A percentile compares a stretch with the other conserved stretches of the same genome.
phyloP scores from a whole-genome alignment of 1,284 basidiomycete species.

The Exobasidium cylindrosporum region DNA sequence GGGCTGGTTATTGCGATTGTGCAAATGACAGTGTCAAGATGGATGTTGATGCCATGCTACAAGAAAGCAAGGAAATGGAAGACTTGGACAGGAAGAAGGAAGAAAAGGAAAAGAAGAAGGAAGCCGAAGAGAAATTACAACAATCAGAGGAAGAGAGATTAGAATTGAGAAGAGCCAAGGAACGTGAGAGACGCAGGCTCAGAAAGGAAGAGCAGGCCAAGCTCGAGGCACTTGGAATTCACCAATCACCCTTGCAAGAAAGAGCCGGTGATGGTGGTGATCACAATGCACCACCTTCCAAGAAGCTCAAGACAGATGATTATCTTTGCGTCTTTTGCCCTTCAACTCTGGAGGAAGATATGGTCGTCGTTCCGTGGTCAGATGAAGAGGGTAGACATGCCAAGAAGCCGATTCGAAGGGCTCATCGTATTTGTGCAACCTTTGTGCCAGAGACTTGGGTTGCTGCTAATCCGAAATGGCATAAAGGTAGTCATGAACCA shows the following conservation, averaged over 20 bases:
- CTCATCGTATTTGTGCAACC: slow-evolving; percentile 50
- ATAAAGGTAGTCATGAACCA: slow-evolving; percentile 10
- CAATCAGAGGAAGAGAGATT: slow-evolving; percentile 26
- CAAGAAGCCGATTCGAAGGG: slow-evolving; percentile 17
- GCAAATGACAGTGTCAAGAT: slow-evolving; percentile 50
- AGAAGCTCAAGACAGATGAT: slow-evolving; percentile 5
- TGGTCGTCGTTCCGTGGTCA: slow-evolving; percentile 28
- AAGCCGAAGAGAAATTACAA: slow-evolving; percentile 22
- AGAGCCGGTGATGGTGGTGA: background rate
- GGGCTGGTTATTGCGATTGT: slow-evolving; percentile 51
- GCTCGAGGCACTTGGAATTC: slow-evolving; percentile 17
- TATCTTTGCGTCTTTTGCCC: slow-evolving; percentile 56
- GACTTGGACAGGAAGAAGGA: slow-evolving; percentile 36
- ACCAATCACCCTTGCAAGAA: background rate
- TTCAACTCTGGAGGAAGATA: slow-evolving; percentile 25
- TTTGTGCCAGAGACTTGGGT: slow-evolving; percentile 52
- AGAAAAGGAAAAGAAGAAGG: slow-evolving; percentile 61
- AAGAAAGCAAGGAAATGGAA: slow-evolving; percentile 43
- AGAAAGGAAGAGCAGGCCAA: slow-evolving; percentile 22
- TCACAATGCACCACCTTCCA: background rate
- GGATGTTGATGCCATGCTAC: slow-evolving; percentile 48
- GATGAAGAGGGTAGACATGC: slow-evolving; percentile 14
- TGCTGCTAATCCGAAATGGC: slow-evolving; percentile 23
- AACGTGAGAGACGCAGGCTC: slow-evolving; percentile 27
- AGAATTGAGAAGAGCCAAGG: slow-evolving; percentile 20